These are phyloP conservation scores for Elaeis guineensis DNA, from an alignment of 176 grass and related monocot species.

Conservation along the genomic window DNA sequence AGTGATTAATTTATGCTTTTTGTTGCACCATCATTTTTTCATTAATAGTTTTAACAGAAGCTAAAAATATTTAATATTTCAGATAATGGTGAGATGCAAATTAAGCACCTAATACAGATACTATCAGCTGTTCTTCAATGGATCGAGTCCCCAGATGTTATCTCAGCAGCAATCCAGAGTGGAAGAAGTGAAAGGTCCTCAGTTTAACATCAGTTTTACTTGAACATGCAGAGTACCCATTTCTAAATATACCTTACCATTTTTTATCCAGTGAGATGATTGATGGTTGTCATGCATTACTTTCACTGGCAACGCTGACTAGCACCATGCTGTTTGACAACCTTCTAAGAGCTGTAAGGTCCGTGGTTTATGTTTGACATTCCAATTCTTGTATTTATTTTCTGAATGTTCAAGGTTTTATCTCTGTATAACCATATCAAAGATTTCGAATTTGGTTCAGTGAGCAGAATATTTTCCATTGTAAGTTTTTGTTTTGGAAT, in stretches of 20 bases:
- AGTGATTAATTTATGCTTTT: too few relatives aligned
- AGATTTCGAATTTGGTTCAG: too few relatives aligned
- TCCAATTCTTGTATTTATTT: too few relatives aligned
- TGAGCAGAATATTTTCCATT: too few relatives aligned
- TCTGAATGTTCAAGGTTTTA: too few relatives aligned
- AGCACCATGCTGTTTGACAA: constrained; percentile 69
- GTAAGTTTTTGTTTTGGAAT: too few relatives aligned
- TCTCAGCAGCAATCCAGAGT: constrained; percentile 47
- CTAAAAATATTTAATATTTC: constrained; percentile 5
- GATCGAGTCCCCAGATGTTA: constrained; percentile 83
- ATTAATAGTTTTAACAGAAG: background rate
- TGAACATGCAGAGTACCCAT: background rate
- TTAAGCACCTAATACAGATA: constrained; percentile 82
- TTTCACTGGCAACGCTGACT: constrained; percentile 82
- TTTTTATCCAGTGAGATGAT: constrained; percentile 67
- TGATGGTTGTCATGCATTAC: constrained; percentile 88
- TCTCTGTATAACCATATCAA: too few relatives aligned
- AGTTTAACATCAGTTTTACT: constrained; percentile 9
- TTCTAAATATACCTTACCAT: constrained; percentile 8
- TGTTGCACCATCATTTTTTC: too few relatives aligned
- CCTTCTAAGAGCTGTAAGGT: constrained; percentile 86
- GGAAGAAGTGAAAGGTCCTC: constrained; percentile 85
- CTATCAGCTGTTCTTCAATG: constrained; percentile 73
- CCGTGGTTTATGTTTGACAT: constrained; percentile 6
- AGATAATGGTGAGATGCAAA: constrained; percentile 83